Evolutionary conservation across 192 early-diverging fungal species (phyloP), one percentile per base, ranked within the genome.

Genomic region (Kappamyces sp.): DNA sequence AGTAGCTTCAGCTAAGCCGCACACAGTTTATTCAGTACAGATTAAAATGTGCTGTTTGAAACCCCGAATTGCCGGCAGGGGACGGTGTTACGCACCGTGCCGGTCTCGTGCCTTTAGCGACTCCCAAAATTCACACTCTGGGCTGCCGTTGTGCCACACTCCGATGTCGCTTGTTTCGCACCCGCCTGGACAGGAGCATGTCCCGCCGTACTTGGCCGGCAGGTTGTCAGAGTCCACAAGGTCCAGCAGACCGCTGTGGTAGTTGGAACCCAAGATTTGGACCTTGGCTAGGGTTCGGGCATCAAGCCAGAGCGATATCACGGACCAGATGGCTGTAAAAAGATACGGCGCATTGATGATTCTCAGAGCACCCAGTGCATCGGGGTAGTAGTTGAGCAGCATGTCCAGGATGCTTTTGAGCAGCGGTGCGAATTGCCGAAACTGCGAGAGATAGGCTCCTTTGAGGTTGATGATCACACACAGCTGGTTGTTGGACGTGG

Each of bases 381-480:
- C 94, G 7, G 94, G 94, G 60, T 97, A 97, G 63, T 91, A 87
- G 52, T 90, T 86, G 67, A 95, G 94, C 62, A 91, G 91, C 63
- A 86, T 84, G 45, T 84, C 79, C 31, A 86, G 77, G 50, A 94
- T 81, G 51, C 76, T 67, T 62, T 85, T 84, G 50, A 88, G 81
- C 29, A 87, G 70, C 46, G 65, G 66, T 54, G 67, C 72, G 41
- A 84, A 82, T 67, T 82, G 76, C 73, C 79, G 54, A 83, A 88
- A 88, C 46, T 77, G 75, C 46, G 77, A 71, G 53, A 88, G 78
- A 43, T 83, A 84, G 32, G 94, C 87, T 38, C 87, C 88, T 22
- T 22, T 22, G 22, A 22, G 22, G 22, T 22, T 22, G 22, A 22
- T 22, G 22, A 22, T 22, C 22, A 22, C 22, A 22, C 22, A 22